Base-by-base conservation (phyloP, 1,284 basidiomycete genomes). In the Malassezia nana region DNA sequence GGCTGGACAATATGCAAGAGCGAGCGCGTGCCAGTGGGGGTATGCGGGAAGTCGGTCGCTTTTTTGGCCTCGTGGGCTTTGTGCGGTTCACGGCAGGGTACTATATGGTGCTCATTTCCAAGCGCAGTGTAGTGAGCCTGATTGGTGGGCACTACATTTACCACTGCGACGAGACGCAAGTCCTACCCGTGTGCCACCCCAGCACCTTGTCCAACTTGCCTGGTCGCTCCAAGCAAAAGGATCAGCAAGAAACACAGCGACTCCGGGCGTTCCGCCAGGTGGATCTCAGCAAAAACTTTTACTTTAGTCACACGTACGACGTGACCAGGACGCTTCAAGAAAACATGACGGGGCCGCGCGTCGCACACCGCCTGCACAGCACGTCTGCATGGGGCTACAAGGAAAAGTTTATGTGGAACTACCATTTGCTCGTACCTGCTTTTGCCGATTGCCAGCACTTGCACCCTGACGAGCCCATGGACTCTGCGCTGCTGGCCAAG, bases 241-340 rank as follows among this genome's bases (percentile, higher is more conserved):
- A 74, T n/a, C 64, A 66, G 43, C 66, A 71, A 26, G 68, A 71
- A 35, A 53, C 52, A 41, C 77, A 79, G 28, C 74, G 90, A 32
- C 83, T 94, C 75, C 85, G 84, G 58, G 83, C 87, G n/a, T 99
- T 98, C 78, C 90, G 89, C 72, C 89, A 92, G 74, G 91, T 98
- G 3, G 94, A 99, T 66, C 82, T 98, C 78, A 86, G 86, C 44
- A 96, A 98, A 78, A 96, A 98, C 76, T 98, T 98, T 74, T 99
- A 98, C 77, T 98, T 98, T 75, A 91, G 88, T 87, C 92, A 64
- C 47, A 91, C 92, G 0, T 98, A 98, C 76, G 94, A 98, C 74
- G 78, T 98, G 26, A 95, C 94, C 1, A 90, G 89, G 38, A 91
- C 89, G 0, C 79, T 99, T 0, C 94, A 99, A 76, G 82, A 84